phyloP scores from a whole-genome alignment of 257 asterid genomes.

The Leonotis leonurus region DNA sequence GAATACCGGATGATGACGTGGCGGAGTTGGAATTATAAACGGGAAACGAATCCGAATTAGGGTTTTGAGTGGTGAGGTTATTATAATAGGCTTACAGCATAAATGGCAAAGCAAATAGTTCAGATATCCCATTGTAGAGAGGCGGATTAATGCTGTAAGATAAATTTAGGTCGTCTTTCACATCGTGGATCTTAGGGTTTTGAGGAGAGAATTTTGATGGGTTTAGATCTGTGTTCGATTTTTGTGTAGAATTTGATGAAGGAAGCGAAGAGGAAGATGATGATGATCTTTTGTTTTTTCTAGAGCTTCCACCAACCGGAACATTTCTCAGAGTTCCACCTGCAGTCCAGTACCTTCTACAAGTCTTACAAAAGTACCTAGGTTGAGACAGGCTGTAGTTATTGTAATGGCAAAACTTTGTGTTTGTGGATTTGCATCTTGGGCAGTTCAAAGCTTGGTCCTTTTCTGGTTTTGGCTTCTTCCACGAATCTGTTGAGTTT shows the following conservation, averaged over 20 bases:
- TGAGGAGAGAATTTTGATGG: conserved; percentile 22
- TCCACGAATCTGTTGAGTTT: conserved; percentile 32
- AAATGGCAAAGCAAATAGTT: conserved; percentile 18
- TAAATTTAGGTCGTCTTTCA: conserved; percentile 37
- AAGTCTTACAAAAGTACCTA: conserved; percentile 73
- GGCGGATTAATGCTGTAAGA: conserved; percentile 21
- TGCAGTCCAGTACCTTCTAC: conserved; percentile 84
- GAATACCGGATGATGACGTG: neutral
- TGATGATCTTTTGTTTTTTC: conserved; percentile 51
- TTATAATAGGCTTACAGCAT: too few species aligned
- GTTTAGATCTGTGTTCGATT: conserved; percentile 27
- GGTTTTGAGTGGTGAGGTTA: conserved; percentile 21
- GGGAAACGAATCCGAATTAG: conserved; percentile 12
- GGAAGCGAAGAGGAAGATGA: conserved; percentile 1
- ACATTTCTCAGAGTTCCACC: conserved; percentile 76
- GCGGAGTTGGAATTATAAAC: conserved; percentile 16
- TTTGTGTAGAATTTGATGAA: conserved; percentile 5
- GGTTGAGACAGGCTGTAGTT: conserved; percentile 74
- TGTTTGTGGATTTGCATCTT: conserved; percentile 70
- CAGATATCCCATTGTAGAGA: conserved; percentile 15
- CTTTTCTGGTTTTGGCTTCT: conserved; percentile 57
- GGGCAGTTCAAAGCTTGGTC: conserved; percentile 62
- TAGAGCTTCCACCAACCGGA: conserved; percentile 83
- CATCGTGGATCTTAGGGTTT: conserved; percentile 43
- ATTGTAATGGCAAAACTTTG: conserved; percentile 79